Evolutionary conservation across 73 alveolate species (phyloP), one percentile per base, ranked within the genome.

Genomic region (Paraurostyla sp.): DNA sequence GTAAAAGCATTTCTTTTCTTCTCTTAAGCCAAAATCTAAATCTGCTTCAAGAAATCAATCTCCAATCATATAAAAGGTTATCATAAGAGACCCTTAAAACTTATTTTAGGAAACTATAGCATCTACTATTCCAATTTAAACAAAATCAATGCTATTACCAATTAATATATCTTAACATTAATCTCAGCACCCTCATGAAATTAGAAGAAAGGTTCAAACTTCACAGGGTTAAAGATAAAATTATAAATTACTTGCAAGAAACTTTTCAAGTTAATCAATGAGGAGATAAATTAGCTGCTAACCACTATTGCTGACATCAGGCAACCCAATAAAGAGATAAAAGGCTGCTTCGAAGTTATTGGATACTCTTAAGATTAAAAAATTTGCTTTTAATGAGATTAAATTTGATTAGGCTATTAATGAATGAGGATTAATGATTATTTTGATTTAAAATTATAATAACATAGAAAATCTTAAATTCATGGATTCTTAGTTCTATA

Each of bases 301-400:
- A 32, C 41, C 1, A 1, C 41, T 23, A 65, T 36, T 65, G 82
- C 35, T 4, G 4, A 35, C 15, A 1, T 65, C 3, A 65, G 41
- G 25, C 9, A 65, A 6, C 13, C 41, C 7, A 35, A 65, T 35
- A 11, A 7, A 38, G 36, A 65, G 33, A 0, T 0, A 38, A 35
- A 65, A 65, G 33, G 58, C 35, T 15, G 40, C 41, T 0, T 6
- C 36, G 16, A 32, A 38, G 25, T 22, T 65, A 40, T 9, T 4
- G 13, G 58, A 65, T 11, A 30, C 82, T 18, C 36, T 65, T 3
- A 13, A 3, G 15, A 65, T 65, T 38, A 65, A 65, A 40, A 65
- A 65, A 65, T 65, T n/a, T 40, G 56, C 82, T 18, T 65, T 65
- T 65, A 65, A 65, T 65, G 82, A 65, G 58, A 7, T 65, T 35